A percentile compares a stretch with the other conserved stretches of the same genome.
Evolutionary conservation across 164 flowering plant genomes (phyloP).

Genomic region (Buxus sempervirens): DNA sequence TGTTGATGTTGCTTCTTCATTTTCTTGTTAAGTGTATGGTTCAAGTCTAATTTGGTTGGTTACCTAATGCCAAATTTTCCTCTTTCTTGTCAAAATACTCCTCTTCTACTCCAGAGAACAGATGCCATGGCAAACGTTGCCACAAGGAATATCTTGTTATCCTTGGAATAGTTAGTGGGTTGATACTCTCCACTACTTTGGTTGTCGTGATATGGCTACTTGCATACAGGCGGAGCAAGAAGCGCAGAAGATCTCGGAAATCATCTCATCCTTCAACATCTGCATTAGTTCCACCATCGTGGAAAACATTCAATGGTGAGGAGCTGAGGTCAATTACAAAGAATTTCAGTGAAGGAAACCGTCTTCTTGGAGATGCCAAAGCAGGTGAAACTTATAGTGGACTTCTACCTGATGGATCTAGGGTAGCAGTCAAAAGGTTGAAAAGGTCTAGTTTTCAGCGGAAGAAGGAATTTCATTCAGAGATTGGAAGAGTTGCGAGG

Average conservation of each 20-base stretch:
- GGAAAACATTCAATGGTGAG: slow-evolving; percentile 78
- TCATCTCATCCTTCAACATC: slow-evolving; percentile 59
- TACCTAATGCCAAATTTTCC: background rate
- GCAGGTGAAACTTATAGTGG: slow-evolving; percentile 94
- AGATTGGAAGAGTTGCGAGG: slow-evolving; percentile 83
- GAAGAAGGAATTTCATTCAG: slow-evolving; percentile 91
- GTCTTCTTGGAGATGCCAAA: slow-evolving; percentile 90
- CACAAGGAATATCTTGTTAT: slow-evolving; percentile 78
- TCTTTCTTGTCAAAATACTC: background rate
- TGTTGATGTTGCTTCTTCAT: background rate
- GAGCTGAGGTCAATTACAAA: slow-evolving; percentile 79
- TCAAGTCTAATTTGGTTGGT: background rate
- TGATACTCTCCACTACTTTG: slow-evolving; percentile 67
- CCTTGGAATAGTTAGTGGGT: slow-evolving; percentile 77
- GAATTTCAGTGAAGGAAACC: slow-evolving; percentile 92
- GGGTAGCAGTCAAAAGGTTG: slow-evolving; percentile 86
- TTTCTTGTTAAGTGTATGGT: background rate
- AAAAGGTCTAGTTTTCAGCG: slow-evolving; percentile 88
- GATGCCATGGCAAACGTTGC: slow-evolving; percentile 63
- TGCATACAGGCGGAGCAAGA: slow-evolving; percentile 61
- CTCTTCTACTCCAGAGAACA: slow-evolving; percentile 36
- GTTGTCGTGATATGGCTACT: slow-evolving; percentile 85
- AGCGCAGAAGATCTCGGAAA: slow-evolving; percentile 60
- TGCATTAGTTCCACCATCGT: slow-evolving; percentile 76
- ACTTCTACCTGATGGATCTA: slow-evolving; percentile 77